phyloP scores from a whole-genome alignment of 1,284 basidiomycete genomes.

The Neotropicomus parvogracilis region DNA sequence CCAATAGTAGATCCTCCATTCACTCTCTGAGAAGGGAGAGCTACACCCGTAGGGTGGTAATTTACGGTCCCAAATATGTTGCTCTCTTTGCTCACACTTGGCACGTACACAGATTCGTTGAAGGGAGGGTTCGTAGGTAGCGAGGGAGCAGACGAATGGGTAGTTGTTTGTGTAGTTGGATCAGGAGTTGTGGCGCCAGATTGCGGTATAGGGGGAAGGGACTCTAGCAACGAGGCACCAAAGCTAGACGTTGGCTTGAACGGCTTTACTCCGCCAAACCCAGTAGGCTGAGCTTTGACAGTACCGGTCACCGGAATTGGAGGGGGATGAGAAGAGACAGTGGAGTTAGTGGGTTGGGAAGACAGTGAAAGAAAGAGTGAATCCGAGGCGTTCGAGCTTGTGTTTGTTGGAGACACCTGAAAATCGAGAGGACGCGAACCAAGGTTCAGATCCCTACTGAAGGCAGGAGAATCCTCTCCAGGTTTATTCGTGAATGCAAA shows the following conservation, averaged over 20 bases:
- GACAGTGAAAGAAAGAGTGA: conserved; percentile 43
- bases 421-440: conserved; percentile 25
- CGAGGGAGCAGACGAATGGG: conserved; percentile 18
- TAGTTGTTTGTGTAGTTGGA: conserved; percentile 23
- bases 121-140: conserved; percentile 14
- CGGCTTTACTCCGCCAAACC: conserved; percentile 77
- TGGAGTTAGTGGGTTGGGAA: conserved; percentile 48
- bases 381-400: conserved; percentile 44
- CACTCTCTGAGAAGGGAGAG: conserved; percentile 28
- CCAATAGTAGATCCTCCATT: conserved; percentile 44
- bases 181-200: conserved; percentile 52
- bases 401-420: conserved; percentile 41
- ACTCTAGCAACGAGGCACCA: conserved; percentile 76
- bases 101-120: conserved; percentile 13
- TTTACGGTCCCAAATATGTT: conserved; percentile 2
- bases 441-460: conserved; percentile 8
- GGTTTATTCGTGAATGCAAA: conserved; percentile 48
- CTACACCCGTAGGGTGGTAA: conserved; percentile 29
- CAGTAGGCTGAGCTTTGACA: conserved; percentile 76
- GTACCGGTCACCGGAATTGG: conserved; percentile 29
- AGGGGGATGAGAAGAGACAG: conserved; percentile 35
- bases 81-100: conserved; percentile 34
- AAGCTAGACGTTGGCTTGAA: conserved; percentile 93
- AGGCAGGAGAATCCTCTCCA: conserved; percentile 22
- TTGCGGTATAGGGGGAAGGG: conserved; percentile 68